Evolutionary conservation across 2,329 filamentous ascomycete species (phyloP), one percentile per base, ranked within the genome.

Genomic region (Epichloe festucae): DNA sequence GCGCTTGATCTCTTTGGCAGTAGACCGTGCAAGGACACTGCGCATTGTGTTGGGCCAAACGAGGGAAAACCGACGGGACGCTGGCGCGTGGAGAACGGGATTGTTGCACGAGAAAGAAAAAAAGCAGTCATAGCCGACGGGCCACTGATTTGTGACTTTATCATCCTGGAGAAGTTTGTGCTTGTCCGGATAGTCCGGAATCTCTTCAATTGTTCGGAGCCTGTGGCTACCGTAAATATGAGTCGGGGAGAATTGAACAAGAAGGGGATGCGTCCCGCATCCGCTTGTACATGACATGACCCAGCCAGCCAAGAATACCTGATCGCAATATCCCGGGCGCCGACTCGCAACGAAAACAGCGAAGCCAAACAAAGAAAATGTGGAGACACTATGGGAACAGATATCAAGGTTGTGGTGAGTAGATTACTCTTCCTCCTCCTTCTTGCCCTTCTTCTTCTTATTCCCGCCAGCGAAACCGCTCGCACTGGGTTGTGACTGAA

Each of bases 391-490:
- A 69, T 70, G 67, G 66, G 60, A 69, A 65, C 62, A 69, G 64
- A 69, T 64, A 65, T 61, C 60, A 57, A 55, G 59, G 56, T 59
- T 56, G 55, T 52, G 40, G 43, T 38, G 49, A 46, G 53, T 27
- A 56, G 48, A 49, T 62, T 62, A 72, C 54, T 72, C 71, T 54
- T 73, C 70, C 23, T 69, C 73, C 70, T 80, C 79, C 73, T 80
- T 80, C 78, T 88, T 76, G 71, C 78, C 79, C 73, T 82, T 82
- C 79, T 89, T 89, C 73, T 81, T 81, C 63, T 77, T 77, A 65
- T 77, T 76, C 57, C 68, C 63, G 55, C 66, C 63, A 44, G 63
- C 67, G 56, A 69, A 64, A 55, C 69, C 67, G 54, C 75, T 69
- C 48, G 71, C 71, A 21, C 77, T 76, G 55, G 80, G 81, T 60